These are phyloP conservation scores for Dentipellis fragilis DNA, from an alignment of 768 basidiomycete species.

Conservation along the genomic window DNA sequence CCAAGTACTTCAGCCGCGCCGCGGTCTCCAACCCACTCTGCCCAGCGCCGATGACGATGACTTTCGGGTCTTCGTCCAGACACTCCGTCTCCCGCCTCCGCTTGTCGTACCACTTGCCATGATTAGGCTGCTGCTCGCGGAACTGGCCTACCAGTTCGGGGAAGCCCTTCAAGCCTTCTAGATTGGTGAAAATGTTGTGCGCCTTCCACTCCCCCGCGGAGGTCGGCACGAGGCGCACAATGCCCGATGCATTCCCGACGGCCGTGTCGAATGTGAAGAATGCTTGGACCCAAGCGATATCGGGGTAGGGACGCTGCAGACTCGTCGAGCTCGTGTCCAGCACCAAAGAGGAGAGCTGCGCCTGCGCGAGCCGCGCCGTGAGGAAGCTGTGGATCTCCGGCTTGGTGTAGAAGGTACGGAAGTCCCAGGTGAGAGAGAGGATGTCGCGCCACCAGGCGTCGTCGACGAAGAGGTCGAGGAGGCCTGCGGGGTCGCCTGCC, in stretches of 20 bases:
- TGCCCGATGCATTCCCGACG: conserved; percentile 29
- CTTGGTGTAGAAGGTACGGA: conserved; percentile 43
- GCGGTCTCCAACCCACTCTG: conserved; percentile 48
- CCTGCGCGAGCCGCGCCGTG: conserved; percentile 28
- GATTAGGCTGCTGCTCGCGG: conserved; percentile 24
- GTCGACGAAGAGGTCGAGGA: conserved; percentile 13
- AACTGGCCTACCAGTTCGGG: conserved; percentile 29
- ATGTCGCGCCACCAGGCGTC: conserved; percentile 49
- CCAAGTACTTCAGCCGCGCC: conserved; percentile 48
- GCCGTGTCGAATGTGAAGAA: conserved; percentile 34
- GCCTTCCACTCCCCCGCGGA: conserved; percentile 36
- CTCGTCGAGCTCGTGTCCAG: conserved; percentile 15
- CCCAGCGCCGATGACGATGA: conserved; percentile 41
- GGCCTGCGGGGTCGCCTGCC: conserved; percentile 3
- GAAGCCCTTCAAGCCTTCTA: conserved; percentile 39
- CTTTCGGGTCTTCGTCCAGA: conserved; percentile 35
- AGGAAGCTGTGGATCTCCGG: conserved; percentile 33
- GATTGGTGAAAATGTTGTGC: conserved; percentile 36
- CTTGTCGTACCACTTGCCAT: conserved; percentile 33
- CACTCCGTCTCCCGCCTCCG: conserved; percentile 28
- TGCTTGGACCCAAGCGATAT: conserved; percentile 33
- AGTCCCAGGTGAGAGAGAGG: conserved; percentile 54
- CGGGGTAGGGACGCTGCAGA: conserved; percentile 22
- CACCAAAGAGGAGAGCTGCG: conserved; percentile 15
- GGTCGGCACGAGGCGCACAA: conserved; percentile 38